These are phyloP conservation scores for Xylaria longipes DNA, from an alignment of 495 filamentous ascomycete genomes.

Conservation along the genomic window DNA sequence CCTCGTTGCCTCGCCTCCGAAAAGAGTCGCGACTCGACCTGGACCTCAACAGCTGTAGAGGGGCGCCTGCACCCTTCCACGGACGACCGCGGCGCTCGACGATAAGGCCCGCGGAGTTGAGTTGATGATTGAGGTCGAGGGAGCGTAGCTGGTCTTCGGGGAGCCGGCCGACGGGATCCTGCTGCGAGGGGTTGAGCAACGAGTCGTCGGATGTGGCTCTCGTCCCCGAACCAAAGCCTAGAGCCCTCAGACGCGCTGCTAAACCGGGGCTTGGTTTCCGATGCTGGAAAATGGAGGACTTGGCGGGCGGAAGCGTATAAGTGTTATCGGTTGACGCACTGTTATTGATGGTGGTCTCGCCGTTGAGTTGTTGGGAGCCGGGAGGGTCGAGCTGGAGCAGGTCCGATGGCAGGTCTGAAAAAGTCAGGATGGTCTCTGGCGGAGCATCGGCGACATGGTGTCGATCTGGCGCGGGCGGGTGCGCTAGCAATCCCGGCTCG, in stretches of 20 bases:
- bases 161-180: slow-evolving; percentile 70
- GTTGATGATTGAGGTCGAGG: slow-evolving; percentile 67
- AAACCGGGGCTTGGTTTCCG: slow-evolving; percentile 74
- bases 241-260: slow-evolving; percentile 75
- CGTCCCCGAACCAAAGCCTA: slow-evolving; percentile 62
- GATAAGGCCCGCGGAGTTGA: slow-evolving; percentile 56
- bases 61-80: slow-evolving; percentile 62
- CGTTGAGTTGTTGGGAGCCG: slow-evolving; percentile 26
- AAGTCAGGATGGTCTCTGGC: slow-evolving; percentile 43
- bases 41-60: slow-evolving; percentile 47
- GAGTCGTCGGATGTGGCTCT: slow-evolving; percentile 49
- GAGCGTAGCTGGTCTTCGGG: slow-evolving; percentile 74
- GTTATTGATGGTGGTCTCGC: slow-evolving; percentile 28
- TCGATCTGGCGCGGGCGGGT: slow-evolving; percentile 25
- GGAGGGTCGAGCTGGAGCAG: slow-evolving; percentile 45
- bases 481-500: slow-evolving; percentile 34
- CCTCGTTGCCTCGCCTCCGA: slow-evolving; percentile 31
- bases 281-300: slow-evolving; percentile 40
- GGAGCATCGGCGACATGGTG: slow-evolving; percentile 38
- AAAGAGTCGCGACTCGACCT: slow-evolving; percentile 43
- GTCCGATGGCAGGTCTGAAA: slow-evolving; percentile 49
- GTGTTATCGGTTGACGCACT: slow-evolving; percentile 13
- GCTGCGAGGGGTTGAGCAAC: slow-evolving; percentile 32
- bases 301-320: slow-evolving; percentile 25
- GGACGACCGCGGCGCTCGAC: slow-evolving; percentile 67